Conservation (phyloP, 2,329 filamentous ascomycete genomes). For the Canariomyces notabilis region DNA sequence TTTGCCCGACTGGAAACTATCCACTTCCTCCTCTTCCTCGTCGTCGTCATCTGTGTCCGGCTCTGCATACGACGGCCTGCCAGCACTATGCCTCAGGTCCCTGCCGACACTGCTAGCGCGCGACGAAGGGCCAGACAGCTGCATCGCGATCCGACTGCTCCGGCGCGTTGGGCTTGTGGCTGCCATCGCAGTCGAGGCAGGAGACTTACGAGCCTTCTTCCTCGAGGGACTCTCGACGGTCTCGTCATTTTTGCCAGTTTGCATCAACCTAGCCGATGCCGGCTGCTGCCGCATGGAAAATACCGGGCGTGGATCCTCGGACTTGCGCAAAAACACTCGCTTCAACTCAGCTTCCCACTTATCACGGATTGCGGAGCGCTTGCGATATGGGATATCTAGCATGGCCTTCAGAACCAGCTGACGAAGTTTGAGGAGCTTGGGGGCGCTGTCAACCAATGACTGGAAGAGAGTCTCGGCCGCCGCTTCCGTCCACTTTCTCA, state of each 20-base stretch:
- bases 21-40: constrained; percentile 19
- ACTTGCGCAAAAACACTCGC: constrained; percentile 55
- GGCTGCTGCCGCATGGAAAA: constrained; percentile 13
- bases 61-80: constrained; percentile 37
- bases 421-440: constrained; percentile 61
- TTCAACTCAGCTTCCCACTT: constrained; percentile 70
- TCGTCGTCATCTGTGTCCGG: constrained; percentile 43
- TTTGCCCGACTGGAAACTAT: background rate
- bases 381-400: constrained; percentile 74
- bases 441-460: constrained; percentile 69
- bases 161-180: constrained; percentile 12
- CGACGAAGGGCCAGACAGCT: constrained; percentile 34
- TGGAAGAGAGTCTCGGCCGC: constrained; percentile 73
- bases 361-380: constrained; percentile 72
- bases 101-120: constrained; percentile 28
- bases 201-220: constrained; percentile 4
- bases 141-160: constrained; percentile 31
- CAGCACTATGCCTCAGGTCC: constrained; percentile 19
- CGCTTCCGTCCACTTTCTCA: constrained; percentile 67
- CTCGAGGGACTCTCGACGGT: background rate
- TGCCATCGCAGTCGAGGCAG: background rate
- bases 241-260: background rate
- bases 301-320: constrained; percentile 22
- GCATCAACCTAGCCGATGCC: background rate
- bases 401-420: constrained; percentile 70